phyloP scores from a whole-genome alignment of 139 green algal species.

The Yamagishiella unicocca region DNA sequence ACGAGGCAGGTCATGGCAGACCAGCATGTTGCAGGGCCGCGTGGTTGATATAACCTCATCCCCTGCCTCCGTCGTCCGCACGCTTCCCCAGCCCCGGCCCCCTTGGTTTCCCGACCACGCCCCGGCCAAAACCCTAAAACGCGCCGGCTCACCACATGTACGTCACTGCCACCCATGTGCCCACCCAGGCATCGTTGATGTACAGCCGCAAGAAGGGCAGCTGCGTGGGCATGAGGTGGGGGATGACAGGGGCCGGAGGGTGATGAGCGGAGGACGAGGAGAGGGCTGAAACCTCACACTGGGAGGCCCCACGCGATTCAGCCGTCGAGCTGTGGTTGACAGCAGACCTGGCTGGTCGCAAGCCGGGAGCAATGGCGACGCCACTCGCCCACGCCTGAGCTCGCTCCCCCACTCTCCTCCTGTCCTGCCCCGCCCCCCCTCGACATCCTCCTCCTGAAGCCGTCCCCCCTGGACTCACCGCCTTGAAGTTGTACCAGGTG shows the following conservation, averaged over 20 bases:
- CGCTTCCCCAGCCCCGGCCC: too few relatives aligned
- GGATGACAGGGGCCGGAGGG: background rate
- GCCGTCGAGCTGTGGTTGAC: background rate
- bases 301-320: background rate
- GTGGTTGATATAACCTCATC: background rate
- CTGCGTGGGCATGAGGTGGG: background rate
- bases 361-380: too few relatives aligned
- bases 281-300: background rate
- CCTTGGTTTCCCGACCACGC: too few relatives aligned
- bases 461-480: too few relatives aligned
- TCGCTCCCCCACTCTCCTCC: background rate
- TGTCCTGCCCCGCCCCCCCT: background rate
- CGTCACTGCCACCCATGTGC: background rate
- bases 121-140: too few relatives aligned
- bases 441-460: background rate
- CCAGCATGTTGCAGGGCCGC: background rate
- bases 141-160: background rate
- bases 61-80: background rate
- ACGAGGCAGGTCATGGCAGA: background rate
- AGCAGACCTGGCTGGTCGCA: background rate
- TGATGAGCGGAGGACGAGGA: too few relatives aligned
- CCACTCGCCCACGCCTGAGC: background rate
- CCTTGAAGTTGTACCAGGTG: background rate
- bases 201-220: background rate
- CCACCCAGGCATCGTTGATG: conserved; percentile 11